These are phyloP conservation scores for Mallotus repandus DNA, from an alignment of 441 rosid species.

Conservation along the genomic window DNA sequence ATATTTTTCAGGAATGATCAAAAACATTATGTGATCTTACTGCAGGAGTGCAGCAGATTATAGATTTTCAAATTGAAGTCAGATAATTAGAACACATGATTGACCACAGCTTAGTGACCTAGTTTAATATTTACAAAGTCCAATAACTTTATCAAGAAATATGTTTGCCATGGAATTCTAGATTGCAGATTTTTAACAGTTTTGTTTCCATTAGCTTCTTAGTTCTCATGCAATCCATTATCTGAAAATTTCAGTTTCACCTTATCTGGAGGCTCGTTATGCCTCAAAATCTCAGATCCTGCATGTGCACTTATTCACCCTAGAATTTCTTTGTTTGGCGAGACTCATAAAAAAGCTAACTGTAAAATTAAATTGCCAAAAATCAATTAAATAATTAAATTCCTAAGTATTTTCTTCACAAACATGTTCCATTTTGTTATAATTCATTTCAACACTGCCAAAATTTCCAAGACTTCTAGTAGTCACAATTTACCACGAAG, in stretches of 20 bases:
- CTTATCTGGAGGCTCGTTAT: neutral
- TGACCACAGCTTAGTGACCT: neutral
- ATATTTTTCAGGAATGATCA: neutral
- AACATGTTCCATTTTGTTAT: neutral
- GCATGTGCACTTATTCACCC: neutral
- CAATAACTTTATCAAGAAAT: neutral
- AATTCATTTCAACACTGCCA: neutral
- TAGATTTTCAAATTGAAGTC: neutral
- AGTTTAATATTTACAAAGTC: neutral
- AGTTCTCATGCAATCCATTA: neutral
- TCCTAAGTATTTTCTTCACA: neutral
- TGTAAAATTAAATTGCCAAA: neutral
- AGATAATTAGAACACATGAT: neutral
- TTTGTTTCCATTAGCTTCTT: neutral
- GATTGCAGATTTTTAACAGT: neutral
- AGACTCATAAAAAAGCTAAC: neutral
- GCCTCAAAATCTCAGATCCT: neutral
- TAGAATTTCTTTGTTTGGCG: neutral
- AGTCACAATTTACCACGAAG: conserved; percentile 11
- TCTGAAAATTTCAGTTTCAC: neutral
- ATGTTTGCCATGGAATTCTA: neutral
- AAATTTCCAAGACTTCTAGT: neutral
- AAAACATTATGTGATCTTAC: neutral
- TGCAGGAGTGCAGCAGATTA: neutral
- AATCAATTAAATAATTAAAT: neutral